These are phyloP conservation scores for Prasinococcaceae sp. DNA, from an alignment of 139 green algal genomes.

Conservation along the genomic window DNA sequence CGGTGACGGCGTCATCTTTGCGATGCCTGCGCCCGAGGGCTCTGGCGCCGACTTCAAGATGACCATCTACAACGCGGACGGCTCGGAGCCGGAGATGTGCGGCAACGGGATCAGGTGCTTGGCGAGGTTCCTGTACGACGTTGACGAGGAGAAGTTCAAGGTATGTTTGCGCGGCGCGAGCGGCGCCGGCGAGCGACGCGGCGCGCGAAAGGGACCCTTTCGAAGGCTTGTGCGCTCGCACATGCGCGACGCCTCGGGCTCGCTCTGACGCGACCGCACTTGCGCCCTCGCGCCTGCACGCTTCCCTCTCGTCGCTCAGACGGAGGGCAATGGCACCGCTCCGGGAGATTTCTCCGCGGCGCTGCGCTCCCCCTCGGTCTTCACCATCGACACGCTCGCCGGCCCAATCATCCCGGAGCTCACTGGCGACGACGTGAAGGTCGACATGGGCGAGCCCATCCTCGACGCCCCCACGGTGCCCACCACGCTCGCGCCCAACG, in stretches of 20 bases:
- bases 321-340: neutral
- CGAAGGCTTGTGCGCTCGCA: neutral
- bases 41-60: constrained; percentile 87
- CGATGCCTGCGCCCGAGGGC: constrained; percentile 44
- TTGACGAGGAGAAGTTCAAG: constrained; percentile 15
- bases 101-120: constrained; percentile 92
- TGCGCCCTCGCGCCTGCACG: neutral
- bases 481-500: constrained; percentile 48
- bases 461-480: constrained; percentile 57
- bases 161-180: too few species aligned
- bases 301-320: neutral
- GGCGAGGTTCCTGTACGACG: constrained; percentile 12
- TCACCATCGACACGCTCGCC: constrained; percentile 81
- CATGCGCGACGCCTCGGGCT: neutral
- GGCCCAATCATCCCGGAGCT: constrained; percentile 84
- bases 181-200: neutral
- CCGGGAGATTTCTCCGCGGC: too few species aligned
- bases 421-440: constrained; percentile 71
- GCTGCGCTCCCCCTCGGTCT: too few species aligned
- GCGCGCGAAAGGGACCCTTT: neutral
- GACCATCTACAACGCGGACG: constrained; percentile 96
- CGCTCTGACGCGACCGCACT: neutral
- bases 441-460: constrained; percentile 93
- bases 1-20: constrained; percentile 91
- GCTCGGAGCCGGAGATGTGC: constrained; percentile 97